Evolutionary conservation across 345 rosid genomes (phyloP), one percentile per base, ranked within the genome.

Genomic region (Sisymbrium altissimum): DNA sequence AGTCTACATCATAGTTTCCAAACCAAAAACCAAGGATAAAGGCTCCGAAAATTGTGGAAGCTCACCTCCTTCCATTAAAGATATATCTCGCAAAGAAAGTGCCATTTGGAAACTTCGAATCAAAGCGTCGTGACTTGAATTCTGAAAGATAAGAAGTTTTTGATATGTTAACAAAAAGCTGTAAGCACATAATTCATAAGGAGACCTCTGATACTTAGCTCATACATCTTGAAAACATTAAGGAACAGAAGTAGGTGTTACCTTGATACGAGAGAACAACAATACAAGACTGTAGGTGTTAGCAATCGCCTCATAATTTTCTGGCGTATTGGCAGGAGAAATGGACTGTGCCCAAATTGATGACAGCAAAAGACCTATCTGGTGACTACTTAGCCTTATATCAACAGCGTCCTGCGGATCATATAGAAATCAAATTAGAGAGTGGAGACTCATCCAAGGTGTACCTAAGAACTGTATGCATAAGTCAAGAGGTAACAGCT

Each of bases 261-360:
- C 99, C 99, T 96, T 96, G 60, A 83, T 86, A 80, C 86, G 88
- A 74, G 99, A 86, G 81, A 90, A 96, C 79, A 90, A 85, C 84
- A 89, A 79, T 27, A 90, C 95, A 63, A 96, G 87, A 83, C 96
- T 84, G 82, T 83, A 92, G 19, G 98, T 89, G 79, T 92, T 93
- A 81, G 99, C 88, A 75, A 96, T 89, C 59, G 96, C 96, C 81
- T 96, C 94, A 82, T 83, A 96, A 84, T 86, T 96, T 55, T 88
- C 86, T 56, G 99, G 99, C 60, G 81, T 79, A 81, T 92, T 96
- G 79, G 82, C 84, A 58, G 97, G 93, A 78, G 93, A 92, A 73
- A 96, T 80, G 30, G 98, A 89, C 80, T 87, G 91, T 59, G 91
- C 96, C 97, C 98, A 96, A 70, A 96, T 80, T 70, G 98, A 90